phyloP scores from a whole-genome alignment of 2,329 filamentous ascomycete genomes.

The Cytospora piceicola region DNA sequence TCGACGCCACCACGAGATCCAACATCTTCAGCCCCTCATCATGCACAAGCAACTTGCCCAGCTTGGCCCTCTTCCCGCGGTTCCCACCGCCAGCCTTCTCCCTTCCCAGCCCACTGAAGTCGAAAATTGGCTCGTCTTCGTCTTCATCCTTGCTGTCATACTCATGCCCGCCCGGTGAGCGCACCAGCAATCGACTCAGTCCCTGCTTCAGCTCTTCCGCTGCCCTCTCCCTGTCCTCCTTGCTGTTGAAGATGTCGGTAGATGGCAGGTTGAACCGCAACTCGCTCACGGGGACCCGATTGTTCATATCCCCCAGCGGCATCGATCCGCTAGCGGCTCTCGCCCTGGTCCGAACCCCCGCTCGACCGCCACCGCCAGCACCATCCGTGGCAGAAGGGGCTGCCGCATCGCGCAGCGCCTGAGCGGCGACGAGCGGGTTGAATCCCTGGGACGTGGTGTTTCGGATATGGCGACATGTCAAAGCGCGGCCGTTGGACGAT shows the following conservation, averaged over 20 bases:
- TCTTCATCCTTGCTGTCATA: constrained; percentile 50
- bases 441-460: constrained; percentile 47
- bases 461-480: constrained; percentile 76
- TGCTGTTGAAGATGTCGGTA: constrained; percentile 49
- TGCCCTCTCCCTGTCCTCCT: constrained; percentile 41
- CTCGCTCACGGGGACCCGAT: constrained; percentile 68
- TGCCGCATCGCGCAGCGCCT: constrained; percentile 35
- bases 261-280: constrained; percentile 86
- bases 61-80: constrained; percentile 82
- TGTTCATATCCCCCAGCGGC: constrained; percentile 16
- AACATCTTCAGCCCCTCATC: constrained; percentile 95
- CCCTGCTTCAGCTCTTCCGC: constrained; percentile 37
- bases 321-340: constrained; percentile 31
- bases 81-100: constrained; percentile 87
- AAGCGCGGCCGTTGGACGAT: constrained; percentile 71
- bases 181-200: constrained; percentile 48
- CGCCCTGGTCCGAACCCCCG: constrained; percentile 41
- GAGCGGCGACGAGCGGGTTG: constrained; percentile 50
- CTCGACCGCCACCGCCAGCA: constrained; percentile 35
- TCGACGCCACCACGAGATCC: constrained; percentile 87
- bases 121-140: constrained; percentile 54
- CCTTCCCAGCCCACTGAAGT: constrained; percentile 71
- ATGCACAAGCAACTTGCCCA: constrained; percentile 89
- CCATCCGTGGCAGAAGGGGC: background rate
- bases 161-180: constrained; percentile 27